phyloP scores from a whole-genome alignment of 352 stramenopile genomes.

The Phytophthora hybrid region DNA sequence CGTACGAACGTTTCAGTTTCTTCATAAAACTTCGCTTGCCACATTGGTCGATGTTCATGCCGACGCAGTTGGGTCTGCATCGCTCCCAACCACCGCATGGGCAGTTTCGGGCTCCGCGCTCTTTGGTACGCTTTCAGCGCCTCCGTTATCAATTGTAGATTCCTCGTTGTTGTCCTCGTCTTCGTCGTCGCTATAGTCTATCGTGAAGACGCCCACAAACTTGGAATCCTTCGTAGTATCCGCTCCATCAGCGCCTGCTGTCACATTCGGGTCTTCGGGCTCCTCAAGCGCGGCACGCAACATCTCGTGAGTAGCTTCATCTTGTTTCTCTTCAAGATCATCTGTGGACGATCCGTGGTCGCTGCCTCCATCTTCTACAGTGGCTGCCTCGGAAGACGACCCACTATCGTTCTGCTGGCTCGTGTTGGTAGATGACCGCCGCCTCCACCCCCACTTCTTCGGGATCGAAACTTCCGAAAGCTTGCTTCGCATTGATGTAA shows the following conservation, averaged over 20 bases:
- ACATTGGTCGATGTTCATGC: slow-evolving; percentile 22
- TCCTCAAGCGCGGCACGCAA: slow-evolving; percentile 49
- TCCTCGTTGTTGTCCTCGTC: slow-evolving; percentile 47
- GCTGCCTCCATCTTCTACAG: slow-evolving; percentile 68
- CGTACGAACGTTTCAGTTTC: slow-evolving; percentile 25
- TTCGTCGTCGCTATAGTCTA: slow-evolving; percentile 84
- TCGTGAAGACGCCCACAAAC: slow-evolving; percentile 83
- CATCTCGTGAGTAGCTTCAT: slow-evolving; percentile 54
- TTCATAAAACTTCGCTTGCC: slow-evolving; percentile 11
- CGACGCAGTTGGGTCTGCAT: slow-evolving; percentile 26
- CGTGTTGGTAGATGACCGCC: slow-evolving; percentile 49
- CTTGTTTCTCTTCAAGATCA: slow-evolving; percentile 49
- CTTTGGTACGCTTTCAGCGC: slow-evolving; percentile 19
- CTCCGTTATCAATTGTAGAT: background rate
- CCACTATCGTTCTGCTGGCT: slow-evolving; percentile 61
- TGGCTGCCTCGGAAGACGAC: slow-evolving; percentile 72
- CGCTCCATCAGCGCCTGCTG: slow-evolving; percentile 12
- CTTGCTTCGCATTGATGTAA: slow-evolving; percentile 62
- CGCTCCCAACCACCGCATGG: slow-evolving; percentile 18
- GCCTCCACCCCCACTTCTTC: slow-evolving; percentile 63
- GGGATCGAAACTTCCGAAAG: slow-evolving; percentile 76
- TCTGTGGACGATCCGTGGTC: slow-evolving; percentile 67
- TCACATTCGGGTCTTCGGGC: slow-evolving; percentile 32
- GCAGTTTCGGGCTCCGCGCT: slow-evolving; percentile 11
- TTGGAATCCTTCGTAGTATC: slow-evolving; percentile 40